Percentiles rank a stretch among this genome's conserved stretches.
Conservation (phyloP, 768 basidiomycete genomes). For the Termitomyces bulborhizus region DNA sequence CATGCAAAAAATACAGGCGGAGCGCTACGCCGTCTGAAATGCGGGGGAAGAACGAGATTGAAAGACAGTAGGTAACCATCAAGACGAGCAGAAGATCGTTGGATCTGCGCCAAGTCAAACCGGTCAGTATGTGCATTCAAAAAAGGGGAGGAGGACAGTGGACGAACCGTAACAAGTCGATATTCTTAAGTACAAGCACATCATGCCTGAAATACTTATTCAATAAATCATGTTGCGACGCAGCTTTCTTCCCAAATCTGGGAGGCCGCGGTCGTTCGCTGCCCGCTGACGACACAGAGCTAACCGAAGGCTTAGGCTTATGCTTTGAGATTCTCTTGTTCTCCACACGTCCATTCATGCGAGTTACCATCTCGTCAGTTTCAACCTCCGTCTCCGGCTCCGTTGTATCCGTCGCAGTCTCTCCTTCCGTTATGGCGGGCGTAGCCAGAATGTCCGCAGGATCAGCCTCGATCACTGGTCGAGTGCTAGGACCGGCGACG, state of each 20-base stretch:
- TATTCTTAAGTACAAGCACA: constrained; percentile 68
- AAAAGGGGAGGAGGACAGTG: not conserved
- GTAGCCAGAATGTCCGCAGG: constrained; percentile 37
- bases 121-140: not conserved
- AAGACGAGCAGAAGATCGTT: constrained; percentile 80
- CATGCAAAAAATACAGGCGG: constrained; percentile 75
- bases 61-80: constrained; percentile 60
- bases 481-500: constrained; percentile 9
- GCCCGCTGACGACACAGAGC: constrained; percentile 23
- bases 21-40: constrained; percentile 44
- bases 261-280: constrained; percentile 9
- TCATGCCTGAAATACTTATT: constrained; percentile 91
- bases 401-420: constrained; percentile 60
- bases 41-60: constrained; percentile 52
- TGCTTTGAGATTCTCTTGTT: constrained; percentile 20
- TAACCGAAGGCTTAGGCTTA: constrained; percentile 26
- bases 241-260: constrained; percentile 19
- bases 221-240: constrained; percentile 84
- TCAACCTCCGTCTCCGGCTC: constrained; percentile 62
- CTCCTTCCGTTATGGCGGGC: constrained; percentile 64
- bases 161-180: constrained; percentile 76
- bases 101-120: constrained; percentile 42
- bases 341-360: constrained; percentile 4
- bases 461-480: constrained; percentile 16
- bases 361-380: constrained; percentile 18